Evolutionary conservation across 306 rosid genomes (phyloP).

Genomic region (Carpinus viminea): DNA sequence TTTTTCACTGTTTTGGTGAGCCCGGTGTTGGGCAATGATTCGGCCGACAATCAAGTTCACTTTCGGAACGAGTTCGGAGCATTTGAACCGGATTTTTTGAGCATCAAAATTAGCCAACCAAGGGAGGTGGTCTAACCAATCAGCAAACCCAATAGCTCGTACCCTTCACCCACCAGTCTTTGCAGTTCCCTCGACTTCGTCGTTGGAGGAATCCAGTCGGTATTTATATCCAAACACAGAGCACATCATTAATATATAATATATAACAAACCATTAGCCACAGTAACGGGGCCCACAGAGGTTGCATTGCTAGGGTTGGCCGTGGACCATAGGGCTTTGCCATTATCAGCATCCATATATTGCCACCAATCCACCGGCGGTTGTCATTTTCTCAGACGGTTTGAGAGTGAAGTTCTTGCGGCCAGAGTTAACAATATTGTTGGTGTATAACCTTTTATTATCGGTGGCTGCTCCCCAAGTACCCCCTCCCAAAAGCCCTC

Average conservation of each 20-base stretch:
- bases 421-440: no score
- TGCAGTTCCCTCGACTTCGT: slow-evolving; percentile 46
- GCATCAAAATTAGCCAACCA: slow-evolving; percentile 60
- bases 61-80: slow-evolving; percentile 61
- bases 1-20: slow-evolving; percentile 21
- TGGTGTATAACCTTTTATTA: no score
- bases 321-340: slow-evolving; percentile 50
- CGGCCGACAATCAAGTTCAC: slow-evolving; percentile 72
- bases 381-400: slow-evolving; percentile 42
- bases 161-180: slow-evolving; percentile 72
- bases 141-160: slow-evolving; percentile 70
- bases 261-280: slow-evolving; percentile 42
- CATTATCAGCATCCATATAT: slow-evolving; percentile 37
- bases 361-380: slow-evolving; percentile 64
- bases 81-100: slow-evolving; percentile 69
- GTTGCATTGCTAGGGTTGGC: slow-evolving; percentile 33
- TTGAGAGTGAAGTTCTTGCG: slow-evolving; percentile 40
- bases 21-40: slow-evolving; percentile 61
- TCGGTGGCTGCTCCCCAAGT: slow-evolving; percentile 3
- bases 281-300: slow-evolving; percentile 39
- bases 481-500: no score
- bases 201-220: slow-evolving; percentile 25
- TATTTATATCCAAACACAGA: slow-evolving; percentile 71
- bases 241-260: slow-evolving; percentile 61
- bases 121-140: slow-evolving; percentile 90